Base-by-base conservation (phyloP, 768 basidiomycete genomes). In the Clitopilus passeckerianus region DNA sequence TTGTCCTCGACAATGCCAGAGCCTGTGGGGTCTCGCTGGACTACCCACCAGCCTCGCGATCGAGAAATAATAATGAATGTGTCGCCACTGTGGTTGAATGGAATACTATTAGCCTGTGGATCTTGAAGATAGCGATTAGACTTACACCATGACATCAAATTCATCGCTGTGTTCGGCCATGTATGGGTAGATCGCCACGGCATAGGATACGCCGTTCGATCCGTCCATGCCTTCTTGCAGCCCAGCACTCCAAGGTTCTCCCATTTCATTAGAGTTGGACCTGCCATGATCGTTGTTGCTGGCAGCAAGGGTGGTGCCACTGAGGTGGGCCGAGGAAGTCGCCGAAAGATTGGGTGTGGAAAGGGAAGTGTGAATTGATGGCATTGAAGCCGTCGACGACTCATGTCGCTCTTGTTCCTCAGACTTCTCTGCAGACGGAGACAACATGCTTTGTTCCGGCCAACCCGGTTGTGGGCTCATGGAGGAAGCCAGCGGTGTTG, bases 41-140 rank as follows among this genome's bases (percentile, higher is more conserved):
- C 97, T 34, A 98, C 91, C 94, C 96, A 99, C 97, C 97, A 99
- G 0, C 97, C 96, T 58, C 95, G 88, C n/a, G 95, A 89, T 57
- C 95, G 86, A 57, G 92, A 92, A 43, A 95, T 76, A 63, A 98
- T 95, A 62, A 96, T 86, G 73, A 95, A 98, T 1, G 94, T 94
- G 68, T 95, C 93, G 41, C 93, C 94, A 15, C 93, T 95, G 60
- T 2, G n/a, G 57, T 24, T 12, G 57, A 15, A 44, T 46, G 44
- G 55, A 24, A 33, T 16, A 65, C 35, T 68, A 53, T 54, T 20
- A 55, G 37, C 37, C 14, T 41, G n/a, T 52, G 15, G 61, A 20
- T 35, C 37, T 14, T 30, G 56, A 33, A 59, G 35, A 50, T 57
- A 24, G 37, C 41, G 57, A 58, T 58, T 53, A 57, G 59, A 82